Conservation (phyloP, 2,329 filamentous ascomycete genomes). For the Pseudogymnoascus destructans region DNA sequence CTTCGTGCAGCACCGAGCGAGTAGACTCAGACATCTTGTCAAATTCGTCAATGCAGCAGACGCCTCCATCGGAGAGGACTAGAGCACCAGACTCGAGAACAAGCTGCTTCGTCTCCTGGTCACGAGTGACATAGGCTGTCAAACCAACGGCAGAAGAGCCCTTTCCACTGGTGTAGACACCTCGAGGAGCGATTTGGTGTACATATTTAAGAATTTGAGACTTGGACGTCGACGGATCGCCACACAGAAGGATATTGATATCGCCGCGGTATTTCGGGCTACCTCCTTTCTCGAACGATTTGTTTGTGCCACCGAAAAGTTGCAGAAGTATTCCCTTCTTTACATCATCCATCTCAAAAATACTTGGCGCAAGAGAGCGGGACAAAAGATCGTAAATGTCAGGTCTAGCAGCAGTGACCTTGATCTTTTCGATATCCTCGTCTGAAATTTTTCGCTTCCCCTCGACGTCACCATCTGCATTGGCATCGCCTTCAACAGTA, state of each 20-base stretch:
- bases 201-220: constrained; percentile 91
- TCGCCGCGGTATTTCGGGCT: constrained; percentile 93
- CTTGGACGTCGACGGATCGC: constrained; percentile 92
- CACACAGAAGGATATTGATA: constrained; percentile 92
- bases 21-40: constrained; percentile 70
- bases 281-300: constrained; percentile 91
- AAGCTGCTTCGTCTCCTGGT: constrained; percentile 59
- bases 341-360: constrained; percentile 97
- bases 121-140: constrained; percentile 64
- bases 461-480: constrained; percentile 56
- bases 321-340: constrained; percentile 97
- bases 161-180: constrained; percentile 65
- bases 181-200: constrained; percentile 91
- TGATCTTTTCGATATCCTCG: constrained; percentile 85
- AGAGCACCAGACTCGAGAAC: constrained; percentile 64
- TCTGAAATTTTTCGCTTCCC: constrained; percentile 71
- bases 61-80: constrained; percentile 60
- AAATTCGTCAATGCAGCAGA: constrained; percentile 69
- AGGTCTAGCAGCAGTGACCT: constrained; percentile 59
- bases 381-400: constrained; percentile 91
- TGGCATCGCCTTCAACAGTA: constrained; percentile 69
- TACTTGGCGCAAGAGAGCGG: constrained; percentile 80
- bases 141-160: constrained; percentile 65
- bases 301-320: constrained; percentile 94
- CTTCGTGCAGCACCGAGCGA: constrained; percentile 62